A percentile compares a stretch with the other conserved stretches of the same genome.
These are phyloP conservation scores for Zymoseptoria crescenta DNA, from an alignment of 2,329 filamentous ascomycete genomes.

Conservation along the genomic window DNA sequence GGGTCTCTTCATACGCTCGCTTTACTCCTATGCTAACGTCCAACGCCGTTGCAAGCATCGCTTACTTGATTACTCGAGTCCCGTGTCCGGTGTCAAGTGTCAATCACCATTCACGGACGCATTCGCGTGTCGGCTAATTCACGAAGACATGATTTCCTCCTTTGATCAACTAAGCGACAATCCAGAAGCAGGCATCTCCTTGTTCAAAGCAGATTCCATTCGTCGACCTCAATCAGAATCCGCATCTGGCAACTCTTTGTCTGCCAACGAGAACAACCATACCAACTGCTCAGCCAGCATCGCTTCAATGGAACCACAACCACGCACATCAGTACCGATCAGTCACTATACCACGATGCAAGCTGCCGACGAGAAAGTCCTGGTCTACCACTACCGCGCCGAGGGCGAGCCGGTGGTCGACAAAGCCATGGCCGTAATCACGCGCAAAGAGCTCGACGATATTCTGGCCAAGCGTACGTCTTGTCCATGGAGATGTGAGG, in stretches of 20 bases:
- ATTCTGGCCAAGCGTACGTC: conserved; percentile 10
- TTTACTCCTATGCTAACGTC: background rate
- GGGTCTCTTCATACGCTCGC: background rate
- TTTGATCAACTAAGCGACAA: background rate
- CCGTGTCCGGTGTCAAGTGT: background rate
- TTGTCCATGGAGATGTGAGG: background rate
- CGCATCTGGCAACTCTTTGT: background rate
- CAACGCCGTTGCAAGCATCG: background rate
- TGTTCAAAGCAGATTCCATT: background rate
- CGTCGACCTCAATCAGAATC: background rate
- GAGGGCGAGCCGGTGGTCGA: conserved; percentile 9
- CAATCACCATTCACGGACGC: background rate
- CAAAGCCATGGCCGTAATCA: conserved; percentile 12
- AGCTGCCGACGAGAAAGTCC: conserved; percentile 11
- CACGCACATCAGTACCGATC: background rate
- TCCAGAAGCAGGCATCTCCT: background rate
- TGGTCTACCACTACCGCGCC: conserved; percentile 20
- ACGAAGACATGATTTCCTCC: background rate
- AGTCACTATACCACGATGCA: background rate
- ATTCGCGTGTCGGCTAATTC: no score
- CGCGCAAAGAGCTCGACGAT: conserved; percentile 6
- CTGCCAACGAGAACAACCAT: background rate
- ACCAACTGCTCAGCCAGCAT: background rate
- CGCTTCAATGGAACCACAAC: background rate
- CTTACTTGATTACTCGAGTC: background rate